Evolutionary conservation across 176 grass and related monocot genomes (phyloP), one percentile per base, ranked within the genome.

Genomic region (Triticum monococcum): DNA sequence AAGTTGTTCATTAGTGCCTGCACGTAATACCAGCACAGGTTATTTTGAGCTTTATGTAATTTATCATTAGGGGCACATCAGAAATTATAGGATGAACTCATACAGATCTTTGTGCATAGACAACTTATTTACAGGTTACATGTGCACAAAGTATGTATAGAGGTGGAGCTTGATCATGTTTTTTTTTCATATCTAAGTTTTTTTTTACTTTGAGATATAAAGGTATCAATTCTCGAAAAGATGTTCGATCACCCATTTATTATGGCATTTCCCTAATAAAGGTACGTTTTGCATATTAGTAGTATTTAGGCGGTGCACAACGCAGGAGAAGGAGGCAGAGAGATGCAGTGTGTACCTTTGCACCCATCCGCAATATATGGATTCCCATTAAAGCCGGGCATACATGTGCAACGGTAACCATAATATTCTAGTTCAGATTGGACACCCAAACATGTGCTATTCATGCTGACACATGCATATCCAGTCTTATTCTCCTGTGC

Each of bases 401-500:
- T 0, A 26, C 77, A 79, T 38, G 10, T 41, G n/a, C 77, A 79
- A 5, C 35, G 56, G 61, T 79, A 79, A 79, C 77, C 77, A 3
- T 22, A 6, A 35, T 35, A 78, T 24, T 25, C 60, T n/a, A 0
- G 9, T 17, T 1, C 2, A 0, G 75, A 38, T 2, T 16, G 68
- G 73, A 86, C 68, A 13, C 8, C 12, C 23, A 79, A 13, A 13
- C 84, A 86, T 52, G 0, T n/a, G 68, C 63, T 80, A 30, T 86
- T 80, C 2, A 13, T 12, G 12, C 75, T 86, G 22, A 79, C 40
- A 33, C 75, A 86, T 31, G 85, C 85, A 60, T 87, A 69, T 32
- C 67, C 67, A 0, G 17, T 69, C 35, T 0, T 10, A 8, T 69
- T 69, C 30, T 36, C 0, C 1, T 8, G 7, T 18, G 85, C 76